Base-by-base conservation (phyloP, 2,329 filamentous ascomycete species). In the Daldinia sp. region DNA sequence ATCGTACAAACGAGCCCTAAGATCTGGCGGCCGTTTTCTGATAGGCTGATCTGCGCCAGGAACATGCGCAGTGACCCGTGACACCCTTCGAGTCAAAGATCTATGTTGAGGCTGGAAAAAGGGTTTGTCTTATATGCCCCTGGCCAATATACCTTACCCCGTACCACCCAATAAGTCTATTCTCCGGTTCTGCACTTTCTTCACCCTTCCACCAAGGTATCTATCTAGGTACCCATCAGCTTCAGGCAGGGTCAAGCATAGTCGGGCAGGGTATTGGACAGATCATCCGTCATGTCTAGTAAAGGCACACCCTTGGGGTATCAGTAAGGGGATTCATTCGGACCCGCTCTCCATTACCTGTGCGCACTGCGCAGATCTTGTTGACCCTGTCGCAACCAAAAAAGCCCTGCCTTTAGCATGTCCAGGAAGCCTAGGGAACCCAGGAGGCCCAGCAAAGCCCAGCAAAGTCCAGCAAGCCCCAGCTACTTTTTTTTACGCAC, bases 291-390 rank as follows among this genome's bases (percentile, higher is more conserved):
- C 56, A 47, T 57, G 52, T 54, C 23, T 23, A 27, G 65, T 68
- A 66, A 47, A 41, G 35, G 50, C 66, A 69, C 67, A 30, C 58
- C 70, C 62, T 27, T 58, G 62, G 64, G 58, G 61, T 68, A 58
- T 48, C 41, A 48, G 60, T 64, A 67, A 55, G 43, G 62, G 45
- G 32, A 35, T 25, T 51, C 37, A 56, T 61, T 64, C 63, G 59
- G 66, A 68, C 66, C 66, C 66, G 66, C 66, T 64, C 66, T 61
- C 67, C 49, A 70, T 69, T 71, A 54, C 55, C 67, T 69, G 63
- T 69, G 68, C 71, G 70, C 68, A 69, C 51, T 65, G 64, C 70
- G 70, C 66, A 72, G 71, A 73, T 73, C 71, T 72, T 63, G 64
- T 68, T 66, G 54, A 67, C 66, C 67, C 68, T 70, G 68, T 68